A percentile compares a stretch with the other conserved stretches of the same genome.
Conservation (phyloP, 305 asterid species). For the Ilex paraguariensis region DNA sequence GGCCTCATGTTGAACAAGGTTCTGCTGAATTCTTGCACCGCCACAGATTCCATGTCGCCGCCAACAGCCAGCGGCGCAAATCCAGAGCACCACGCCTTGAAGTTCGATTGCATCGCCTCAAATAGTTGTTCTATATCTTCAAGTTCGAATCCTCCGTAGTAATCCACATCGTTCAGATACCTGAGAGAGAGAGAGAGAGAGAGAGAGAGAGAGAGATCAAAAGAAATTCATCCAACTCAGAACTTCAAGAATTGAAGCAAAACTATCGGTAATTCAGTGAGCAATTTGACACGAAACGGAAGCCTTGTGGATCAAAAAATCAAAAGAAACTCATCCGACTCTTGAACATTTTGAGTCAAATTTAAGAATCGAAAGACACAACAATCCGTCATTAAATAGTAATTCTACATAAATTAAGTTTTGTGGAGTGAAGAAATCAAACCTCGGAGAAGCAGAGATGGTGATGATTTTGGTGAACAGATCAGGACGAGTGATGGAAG, state of each 20-base stretch:
- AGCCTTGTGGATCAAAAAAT: too few relatives aligned
- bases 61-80: constrained; percentile 78
- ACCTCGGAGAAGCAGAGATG: constrained; percentile 77
- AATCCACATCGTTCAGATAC: constrained; percentile 62
- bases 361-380: too few relatives aligned
- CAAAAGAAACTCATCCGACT: too few relatives aligned
- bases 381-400: too few relatives aligned
- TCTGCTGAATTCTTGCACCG: constrained; percentile 74
- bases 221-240: too few relatives aligned
- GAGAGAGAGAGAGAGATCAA: too few relatives aligned
- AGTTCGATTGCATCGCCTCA: constrained; percentile 70
- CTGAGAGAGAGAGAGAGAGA: constrained; percentile 12
- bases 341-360: too few relatives aligned
- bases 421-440: background rate
- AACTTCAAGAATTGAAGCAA: too few relatives aligned
- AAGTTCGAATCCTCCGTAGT: constrained; percentile 71
- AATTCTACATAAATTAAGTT: too few relatives aligned
- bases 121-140: constrained; percentile 57
- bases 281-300: too few relatives aligned
- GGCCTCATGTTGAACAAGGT: constrained; percentile 86
- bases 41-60: constrained; percentile 74
- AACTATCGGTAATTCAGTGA: too few relatives aligned
- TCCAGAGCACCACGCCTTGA: constrained; percentile 78
- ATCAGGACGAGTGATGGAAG: constrained; percentile 68
- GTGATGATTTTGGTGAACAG: constrained; percentile 50